Base-by-base conservation (phyloP, 148 eudicot genomes). In the Dysphania ambrosioides region DNA sequence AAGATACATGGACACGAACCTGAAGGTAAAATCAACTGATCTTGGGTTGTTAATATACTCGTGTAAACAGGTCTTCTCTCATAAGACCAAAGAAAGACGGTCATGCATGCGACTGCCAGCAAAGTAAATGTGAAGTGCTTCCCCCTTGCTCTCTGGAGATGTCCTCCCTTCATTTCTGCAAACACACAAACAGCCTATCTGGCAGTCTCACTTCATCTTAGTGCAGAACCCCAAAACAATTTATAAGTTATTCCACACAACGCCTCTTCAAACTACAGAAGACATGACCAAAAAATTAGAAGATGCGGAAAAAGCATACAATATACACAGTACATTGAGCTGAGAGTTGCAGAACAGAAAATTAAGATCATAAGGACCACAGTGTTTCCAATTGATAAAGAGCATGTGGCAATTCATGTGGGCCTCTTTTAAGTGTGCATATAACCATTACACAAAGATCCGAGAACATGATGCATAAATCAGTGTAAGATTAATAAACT, bases 71-170 rank as follows among this genome's bases (percentile, higher is more conserved):
- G 97, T 72, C 75, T 86, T 79, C 82, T 87, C 85, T 83, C 91
- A 78, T 84, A 84, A 61, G 91, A 82, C 97, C 93, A 91, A 64
- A 87, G 86, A 35, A 84, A 83, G 66, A 89, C 76, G 58, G 88
- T 89, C 77, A 84, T 83, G 71, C 85, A 75, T 78, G 83, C 35
- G 23, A 89, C 83, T 80, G 81, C 77, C 78, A 82, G 62, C 63
- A 91, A 23, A 65, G 90, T 83, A 69, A 79, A 75, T 1, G 84
- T 81, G 75, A 78, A 91, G n/a, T 76, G 86, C 63, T 85, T 85
- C 57, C 88, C 88, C 82, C 81, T 84, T 4, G 81, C 65, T 82
- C 86, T 89, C 68, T 77, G 80, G 42, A 78, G 62, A 70, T 74
- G 79, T 79, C 89, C 89, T 73, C 85, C 86, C 80, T 91, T 91